Evolutionary conservation across 1,284 basidiomycete species (phyloP).

Genomic region (Rhodofomes roseus): DNA sequence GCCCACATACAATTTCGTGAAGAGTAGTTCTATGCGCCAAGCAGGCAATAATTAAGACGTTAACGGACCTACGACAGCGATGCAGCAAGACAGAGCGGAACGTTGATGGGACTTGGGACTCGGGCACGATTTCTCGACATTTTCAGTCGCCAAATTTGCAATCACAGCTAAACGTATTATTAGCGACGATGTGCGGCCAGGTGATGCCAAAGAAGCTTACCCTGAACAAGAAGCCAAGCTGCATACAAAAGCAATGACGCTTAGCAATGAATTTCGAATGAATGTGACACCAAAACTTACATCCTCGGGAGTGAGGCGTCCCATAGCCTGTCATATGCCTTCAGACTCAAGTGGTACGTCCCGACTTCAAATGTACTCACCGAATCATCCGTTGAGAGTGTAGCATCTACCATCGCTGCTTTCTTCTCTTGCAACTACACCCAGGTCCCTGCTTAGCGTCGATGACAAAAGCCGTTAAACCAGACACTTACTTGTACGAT

Average conservation of each 20-base stretch:
- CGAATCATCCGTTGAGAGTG: slow-evolving; percentile 72
- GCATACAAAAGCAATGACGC: slow-evolving; percentile 6
- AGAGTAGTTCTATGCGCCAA: not conserved
- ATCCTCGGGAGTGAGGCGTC: slow-evolving; percentile 85
- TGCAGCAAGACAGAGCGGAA: not conserved
- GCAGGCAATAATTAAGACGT: not conserved
- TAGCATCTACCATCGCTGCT: slow-evolving; percentile 80
- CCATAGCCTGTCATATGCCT: slow-evolving; percentile 65
- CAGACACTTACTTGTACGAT: slow-evolving; percentile 63
- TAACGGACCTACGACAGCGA: not conserved
- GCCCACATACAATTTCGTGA: not conserved
- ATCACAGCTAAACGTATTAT: not conserved
- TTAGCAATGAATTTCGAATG: not conserved
- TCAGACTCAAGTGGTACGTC: slow-evolving; percentile 18
- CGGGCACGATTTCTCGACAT: too few species aligned
- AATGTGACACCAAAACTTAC: slow-evolving; percentile 43
- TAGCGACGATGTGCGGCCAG: not conserved
- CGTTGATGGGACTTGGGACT: not conserved
- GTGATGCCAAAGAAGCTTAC: slow-evolving; percentile 32
- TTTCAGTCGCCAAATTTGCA: too few species aligned
- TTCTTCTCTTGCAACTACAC: slow-evolving; percentile 93
- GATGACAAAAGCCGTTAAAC: not conserved
- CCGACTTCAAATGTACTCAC: slow-evolving; percentile 32
- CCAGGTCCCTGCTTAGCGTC: slow-evolving; percentile 12
- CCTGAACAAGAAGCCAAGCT: slow-evolving; percentile 78